Evolutionary conservation across 768 basidiomycete genomes (phyloP).

Genomic region (Lactifluus pinguis): DNA sequence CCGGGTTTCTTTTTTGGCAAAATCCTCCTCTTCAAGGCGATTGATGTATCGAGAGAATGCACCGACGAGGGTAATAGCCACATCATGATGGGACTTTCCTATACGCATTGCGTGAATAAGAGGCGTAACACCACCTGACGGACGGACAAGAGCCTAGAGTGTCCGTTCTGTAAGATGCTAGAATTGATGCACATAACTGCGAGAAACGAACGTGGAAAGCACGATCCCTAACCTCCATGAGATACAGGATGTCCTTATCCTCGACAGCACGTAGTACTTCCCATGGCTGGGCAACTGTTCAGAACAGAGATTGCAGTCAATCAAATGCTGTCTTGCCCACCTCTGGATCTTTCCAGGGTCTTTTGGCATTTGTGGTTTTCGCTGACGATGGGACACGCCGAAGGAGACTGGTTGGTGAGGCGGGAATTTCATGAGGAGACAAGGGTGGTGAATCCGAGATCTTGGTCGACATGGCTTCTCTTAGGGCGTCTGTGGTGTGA

Average conservation of each 20-base stretch:
- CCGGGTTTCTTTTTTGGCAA: conserved; percentile 57
- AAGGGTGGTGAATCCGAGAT: conserved; percentile 31
- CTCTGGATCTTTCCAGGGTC: conserved; percentile 18
- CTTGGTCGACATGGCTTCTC: conserved; percentile 18
- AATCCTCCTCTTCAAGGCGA: conserved; percentile 72
- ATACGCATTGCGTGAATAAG: conserved; percentile 86
- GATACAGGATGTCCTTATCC: conserved; percentile 65
- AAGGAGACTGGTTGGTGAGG: conserved; percentile 5
- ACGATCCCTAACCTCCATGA: conserved; percentile 77
- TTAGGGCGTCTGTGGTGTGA: conserved; percentile 25
- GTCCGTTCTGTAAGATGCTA: neutral
- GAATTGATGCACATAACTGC: neutral
- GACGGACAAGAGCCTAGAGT: conserved; percentile 64
- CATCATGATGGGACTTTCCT: conserved; percentile 64
- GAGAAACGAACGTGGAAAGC: conserved; percentile 59
- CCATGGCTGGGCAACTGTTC: conserved; percentile 33
- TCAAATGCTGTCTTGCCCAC: neutral
- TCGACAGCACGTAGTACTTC: conserved; percentile 83
- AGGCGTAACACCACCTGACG: conserved; percentile 79
- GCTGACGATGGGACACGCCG: conserved; percentile 19
- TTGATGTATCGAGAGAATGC: conserved; percentile 92
- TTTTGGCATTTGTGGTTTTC: conserved; percentile 15
- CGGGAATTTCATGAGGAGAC: neutral
- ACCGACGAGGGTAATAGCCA: conserved; percentile 81
- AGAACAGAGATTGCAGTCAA: neutral